Evolutionary conservation across 345 rosid genomes (phyloP), one percentile per base, ranked within the genome.

Genomic region (Populus pruinosa): DNA sequence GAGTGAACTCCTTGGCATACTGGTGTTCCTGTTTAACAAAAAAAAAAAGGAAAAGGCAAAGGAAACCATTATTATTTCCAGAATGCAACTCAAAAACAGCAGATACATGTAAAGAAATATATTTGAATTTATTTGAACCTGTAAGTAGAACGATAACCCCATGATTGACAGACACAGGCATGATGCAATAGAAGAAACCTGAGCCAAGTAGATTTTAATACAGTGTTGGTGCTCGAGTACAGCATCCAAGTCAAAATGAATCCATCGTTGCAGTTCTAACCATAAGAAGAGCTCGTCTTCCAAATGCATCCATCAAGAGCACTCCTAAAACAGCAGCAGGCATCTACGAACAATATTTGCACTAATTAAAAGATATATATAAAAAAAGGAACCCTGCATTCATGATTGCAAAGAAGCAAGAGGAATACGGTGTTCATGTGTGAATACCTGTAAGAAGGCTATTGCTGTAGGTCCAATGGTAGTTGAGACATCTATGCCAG

Each of bases 211-310:
- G 44, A 41, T 41, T 41, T 41, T 41, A 10, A 10, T 41, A 12
- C 44, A 41, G 44, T 41, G 44, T 41, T 41, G 12, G 44, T 10
- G 44, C 44, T 41, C 44, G 44, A 41, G 44, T 12, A 41, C 4
- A 41, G 3, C 2, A 41, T 41, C 44, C 13, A 41, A 41, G 1
- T 41, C 50, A 47, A 47, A 47, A 47, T 3, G 50, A 47, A 47
- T 47, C 14, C 14, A 41, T 41, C 50, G 17, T 47, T 3, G 50
- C 1, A 47, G 50, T 13, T 47, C 84, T 77, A 62, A 89, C 92
- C 88, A 89, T 25, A 10, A 89, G 80, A 29, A 87, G 90, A 23
- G 86, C 87, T 5, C 90, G 83, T 80, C 93, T 78, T 77, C 93
- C 93, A 50, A 68, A 85, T 70, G 29, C 82, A 71, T 90, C 93